phyloP scores from a whole-genome alignment of 164 flowering plant genomes.

The Vitis labrusca region DNA sequence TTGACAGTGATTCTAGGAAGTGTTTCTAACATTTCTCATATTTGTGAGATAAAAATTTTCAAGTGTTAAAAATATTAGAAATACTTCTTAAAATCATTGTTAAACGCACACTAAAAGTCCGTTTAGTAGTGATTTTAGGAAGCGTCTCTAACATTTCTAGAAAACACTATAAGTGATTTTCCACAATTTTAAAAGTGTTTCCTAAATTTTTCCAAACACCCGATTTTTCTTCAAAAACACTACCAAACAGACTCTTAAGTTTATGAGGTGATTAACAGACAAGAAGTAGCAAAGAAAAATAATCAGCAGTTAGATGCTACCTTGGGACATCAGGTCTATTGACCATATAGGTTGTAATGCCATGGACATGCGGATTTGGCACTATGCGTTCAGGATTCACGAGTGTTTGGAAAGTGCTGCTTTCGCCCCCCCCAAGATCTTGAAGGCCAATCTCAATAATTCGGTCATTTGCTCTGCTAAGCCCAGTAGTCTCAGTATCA shows the following conservation, averaged over 20 bases:
- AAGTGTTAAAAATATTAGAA: no score
- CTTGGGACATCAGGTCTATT: conserved; percentile 75
- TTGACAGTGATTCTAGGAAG: no score
- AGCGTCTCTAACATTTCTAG: no score
- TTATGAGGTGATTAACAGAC: neutral
- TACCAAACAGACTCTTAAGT: neutral
- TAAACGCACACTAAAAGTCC: no score
- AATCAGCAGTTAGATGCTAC: conserved; percentile 30
- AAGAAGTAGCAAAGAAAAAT: neutral
- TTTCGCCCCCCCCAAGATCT: conserved; percentile 79
- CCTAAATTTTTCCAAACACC: no score
- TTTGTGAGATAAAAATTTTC: no score
- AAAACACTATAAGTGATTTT: no score
- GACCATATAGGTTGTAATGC: conserved; percentile 75
- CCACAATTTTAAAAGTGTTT: no score
- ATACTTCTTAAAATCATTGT: no score
- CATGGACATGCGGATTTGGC: conserved; percentile 64
- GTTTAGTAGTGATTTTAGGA: no score
- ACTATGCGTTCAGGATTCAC: conserved; percentile 71
- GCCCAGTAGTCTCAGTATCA: conserved; percentile 91
- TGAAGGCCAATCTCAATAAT: conserved; percentile 84
- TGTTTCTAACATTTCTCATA: no score
- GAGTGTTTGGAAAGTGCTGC: conserved; percentile 84
- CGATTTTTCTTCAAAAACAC: no score
- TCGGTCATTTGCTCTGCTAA: conserved; percentile 53